A percentile compares a stretch with the other conserved stretches of the same genome.
Conservation (phyloP, 257 asterid genomes). For the Fraxinus cuspidata region DNA sequence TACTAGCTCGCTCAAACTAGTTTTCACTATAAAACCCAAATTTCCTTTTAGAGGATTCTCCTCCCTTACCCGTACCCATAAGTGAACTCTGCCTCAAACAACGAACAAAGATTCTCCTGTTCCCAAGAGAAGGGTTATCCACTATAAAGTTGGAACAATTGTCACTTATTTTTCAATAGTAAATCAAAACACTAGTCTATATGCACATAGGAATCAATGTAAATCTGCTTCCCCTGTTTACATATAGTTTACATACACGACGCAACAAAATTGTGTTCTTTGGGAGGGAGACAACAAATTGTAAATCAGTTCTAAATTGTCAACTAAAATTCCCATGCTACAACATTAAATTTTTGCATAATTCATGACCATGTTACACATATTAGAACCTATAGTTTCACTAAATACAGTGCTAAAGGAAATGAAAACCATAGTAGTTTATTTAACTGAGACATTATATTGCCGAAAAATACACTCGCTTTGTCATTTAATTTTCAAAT, state of each 20-base stretch:
- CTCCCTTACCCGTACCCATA: too few species aligned
- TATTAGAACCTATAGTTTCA: too few species aligned
- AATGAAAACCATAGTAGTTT: neutral
- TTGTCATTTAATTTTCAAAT: neutral
- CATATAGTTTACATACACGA: neutral
- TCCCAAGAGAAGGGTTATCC: too few species aligned
- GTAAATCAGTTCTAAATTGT: neutral
- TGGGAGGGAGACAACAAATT: neutral
- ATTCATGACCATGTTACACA: neutral
- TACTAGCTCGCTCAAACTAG: too few species aligned
- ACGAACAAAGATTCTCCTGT: too few species aligned
- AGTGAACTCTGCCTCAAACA: too few species aligned
- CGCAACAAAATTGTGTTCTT: neutral
- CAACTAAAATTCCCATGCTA: neutral
- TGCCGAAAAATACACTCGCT: neutral
- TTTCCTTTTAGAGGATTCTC: too few species aligned
- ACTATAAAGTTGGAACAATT: too few species aligned
- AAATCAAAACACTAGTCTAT: too few species aligned
- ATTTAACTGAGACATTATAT: neutral
- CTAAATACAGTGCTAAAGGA: too few species aligned
- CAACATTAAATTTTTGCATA: neutral
- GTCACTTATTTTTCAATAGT: too few species aligned
- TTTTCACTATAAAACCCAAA: too few species aligned
- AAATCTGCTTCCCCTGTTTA: neutral
- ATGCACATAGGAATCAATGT: neutral